Base-by-base conservation (phyloP, 371 early-diverging fungal genomes). In the Nosema granulosis region DNA sequence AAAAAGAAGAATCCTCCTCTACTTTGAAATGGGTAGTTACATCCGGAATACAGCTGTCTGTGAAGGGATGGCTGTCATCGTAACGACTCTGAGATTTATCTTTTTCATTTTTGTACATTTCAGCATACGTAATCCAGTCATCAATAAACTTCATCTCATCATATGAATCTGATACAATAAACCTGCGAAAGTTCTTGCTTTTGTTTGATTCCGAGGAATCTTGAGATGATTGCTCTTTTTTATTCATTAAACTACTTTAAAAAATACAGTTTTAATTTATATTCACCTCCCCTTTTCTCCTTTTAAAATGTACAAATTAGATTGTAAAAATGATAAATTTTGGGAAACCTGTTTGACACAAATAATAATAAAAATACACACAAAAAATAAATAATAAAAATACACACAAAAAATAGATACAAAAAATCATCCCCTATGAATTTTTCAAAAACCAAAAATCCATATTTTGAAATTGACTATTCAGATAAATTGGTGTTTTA, bases 81-180 rank as follows among this genome's bases (percentile, higher is more conserved):
- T 11, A 18, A 11, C 4, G 3, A 43, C n/a, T n/a, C 6, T 26
- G 9, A 49, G 3, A 28, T 32, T 49, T 28, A 6, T 29, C 29
- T 3, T 20, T 1, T 11, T 20, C n/a, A 4, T 31, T 11, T 24
- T 32, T n/a, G 2, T 66, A 35, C 50, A 43, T 66, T 43, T 43
- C 16, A 43, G 43, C 43, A 51, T 66, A 66, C 3, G 0, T 1
- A 26, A 66, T 26, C 66, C 66, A 66, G 9, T 66, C 66, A 49
- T 66, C 66, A 20, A 66, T 66, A 49, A 34, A 66, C 49, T 66
- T 6, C n/a, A 66, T 26, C 37, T 49, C 66, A 66, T 66, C 66
- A 26, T 66, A 66, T 38, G 29, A 43, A 43, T 43, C 43, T 43
- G 43, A 43, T 9, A 6, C 9, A 43, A 43, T 43, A 43, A 9